These are phyloP conservation scores for Globisporangium alternatum DNA, from an alignment of 352 stramenopile species.

Conservation along the genomic window DNA sequence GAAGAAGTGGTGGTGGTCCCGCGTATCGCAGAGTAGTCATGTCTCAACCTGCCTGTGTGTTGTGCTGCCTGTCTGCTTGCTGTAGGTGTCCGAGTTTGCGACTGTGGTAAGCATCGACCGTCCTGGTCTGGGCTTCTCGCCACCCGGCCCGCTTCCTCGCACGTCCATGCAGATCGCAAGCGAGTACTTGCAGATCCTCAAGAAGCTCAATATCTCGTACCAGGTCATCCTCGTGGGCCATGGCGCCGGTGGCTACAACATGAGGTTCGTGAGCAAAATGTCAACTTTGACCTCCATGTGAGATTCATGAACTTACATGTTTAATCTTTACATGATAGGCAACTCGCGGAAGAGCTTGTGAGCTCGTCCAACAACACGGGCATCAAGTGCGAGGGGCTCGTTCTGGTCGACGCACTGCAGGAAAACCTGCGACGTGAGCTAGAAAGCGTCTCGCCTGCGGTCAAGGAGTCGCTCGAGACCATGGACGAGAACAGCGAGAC, in stretches of 20 bases:
- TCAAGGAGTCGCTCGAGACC: conserved; percentile 43
- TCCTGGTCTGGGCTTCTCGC: conserved; percentile 72
- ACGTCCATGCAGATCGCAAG: conserved; percentile 55
- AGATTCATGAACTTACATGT: neutral
- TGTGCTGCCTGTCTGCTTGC: neutral
- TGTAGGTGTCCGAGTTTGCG: conserved; percentile 43
- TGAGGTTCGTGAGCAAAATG: conserved; percentile 31
- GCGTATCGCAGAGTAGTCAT: neutral
- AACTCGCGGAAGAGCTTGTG: conserved; percentile 45
- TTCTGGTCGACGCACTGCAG: conserved; percentile 72
- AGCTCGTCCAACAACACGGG: conserved; percentile 15
- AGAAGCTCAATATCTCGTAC: conserved; percentile 49
- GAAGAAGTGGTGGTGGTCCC: neutral
- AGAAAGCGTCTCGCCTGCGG: conserved; percentile 56
- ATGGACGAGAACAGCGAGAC: conserved; percentile 68
- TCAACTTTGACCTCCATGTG: neutral
- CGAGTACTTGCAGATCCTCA: conserved; percentile 64
- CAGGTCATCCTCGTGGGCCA: conserved; percentile 71
- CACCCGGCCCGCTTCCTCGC: conserved; percentile 35
- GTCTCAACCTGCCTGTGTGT: neutral
- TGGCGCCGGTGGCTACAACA: conserved; percentile 78
- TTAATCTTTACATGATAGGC: conserved; percentile 13
- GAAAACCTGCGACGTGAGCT: conserved; percentile 60
- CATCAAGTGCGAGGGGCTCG: conserved; percentile 50
- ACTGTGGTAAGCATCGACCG: conserved; percentile 65